A percentile compares a stretch with the other conserved stretches of the same genome.
phyloP scores from a whole-genome alignment of 345 rosid genomes.

The Stellera chamaejasme region DNA sequence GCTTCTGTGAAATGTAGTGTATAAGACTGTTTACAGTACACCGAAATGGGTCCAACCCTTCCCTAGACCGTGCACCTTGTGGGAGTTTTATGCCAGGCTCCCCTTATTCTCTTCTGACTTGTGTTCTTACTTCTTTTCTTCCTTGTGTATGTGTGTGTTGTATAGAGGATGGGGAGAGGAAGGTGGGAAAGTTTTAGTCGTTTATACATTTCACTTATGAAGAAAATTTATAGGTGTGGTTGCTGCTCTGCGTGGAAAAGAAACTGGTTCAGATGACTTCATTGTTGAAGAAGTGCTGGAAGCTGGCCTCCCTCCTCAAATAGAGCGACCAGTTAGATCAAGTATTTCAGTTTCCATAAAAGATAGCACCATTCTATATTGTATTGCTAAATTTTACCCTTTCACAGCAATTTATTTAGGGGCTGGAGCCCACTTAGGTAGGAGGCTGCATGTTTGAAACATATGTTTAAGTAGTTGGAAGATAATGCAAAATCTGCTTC shows the following conservation, averaged over 20 bases:
- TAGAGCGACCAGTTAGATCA: conserved; percentile 44
- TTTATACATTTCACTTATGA: no score
- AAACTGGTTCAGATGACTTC: conserved; percentile 75
- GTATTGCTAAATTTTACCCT: neutral
- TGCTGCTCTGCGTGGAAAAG: conserved; percentile 83
- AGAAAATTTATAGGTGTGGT: conserved; percentile 43
- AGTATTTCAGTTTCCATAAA: conserved; percentile 27
- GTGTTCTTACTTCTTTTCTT: neutral
- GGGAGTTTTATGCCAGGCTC: no score
- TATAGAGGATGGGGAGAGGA: no score
- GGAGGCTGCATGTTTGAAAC: neutral
- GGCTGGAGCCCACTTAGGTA: neutral
- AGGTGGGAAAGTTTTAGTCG: no score
- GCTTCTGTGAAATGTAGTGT: no score
- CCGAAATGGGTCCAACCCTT: no score
- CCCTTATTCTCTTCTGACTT: no score
- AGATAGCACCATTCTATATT: neutral
- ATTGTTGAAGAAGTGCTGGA: conserved; percentile 76
- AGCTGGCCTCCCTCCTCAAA: conserved; percentile 85
- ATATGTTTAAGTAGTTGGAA: neutral
- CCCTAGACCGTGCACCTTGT: no score
- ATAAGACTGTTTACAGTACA: no score
- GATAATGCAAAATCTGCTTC: no score
- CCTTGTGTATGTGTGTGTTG: no score
- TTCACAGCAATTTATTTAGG: no score